Base-by-base conservation (phyloP, 2,329 filamentous ascomycete genomes). In the Curvularia verruculosa region DNA sequence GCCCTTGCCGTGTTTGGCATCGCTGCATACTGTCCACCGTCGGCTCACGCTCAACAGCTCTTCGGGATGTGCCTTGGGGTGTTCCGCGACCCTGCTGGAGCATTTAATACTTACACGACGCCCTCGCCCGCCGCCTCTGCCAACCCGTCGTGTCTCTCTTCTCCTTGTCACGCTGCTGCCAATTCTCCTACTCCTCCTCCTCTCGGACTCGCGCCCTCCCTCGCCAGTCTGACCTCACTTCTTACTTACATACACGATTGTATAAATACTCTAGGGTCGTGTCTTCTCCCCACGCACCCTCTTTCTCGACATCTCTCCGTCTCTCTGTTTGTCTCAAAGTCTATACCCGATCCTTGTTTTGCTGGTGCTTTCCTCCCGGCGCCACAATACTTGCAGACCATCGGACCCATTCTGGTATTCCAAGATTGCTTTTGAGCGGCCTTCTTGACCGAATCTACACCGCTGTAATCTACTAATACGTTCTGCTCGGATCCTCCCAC, bases 41-140 rank as follows among this genome's bases (percentile, higher is more conserved):
- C 57, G 72, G 71, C 63, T 64, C 70, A 69, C 66, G 71, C 72
- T 73, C 73, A 73, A 75, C 72, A 73, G 65, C 63, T 67, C 66
- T 70, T 57, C 50, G 65, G 71, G 67, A 67, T 65, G 59, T 65
- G 70, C 70, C 43, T 68, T 72, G 72, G 71, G 69, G 60, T 60
- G 53, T 56, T 67, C 64, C 61, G 59, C 50, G 23, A 52, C 36
- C 29, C 31, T 49, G 28, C 54, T 58, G 57, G 63, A 70, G 24
- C 26, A 44, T 34, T 34, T 51, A 67, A 67, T 67, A 72, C 59
- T 54, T 54, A 45, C 51, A 23, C 53, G 51, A 29, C 36, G 26
- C 26, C 28, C 31, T 50, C 34, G 40, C 46, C 40, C 44, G 37
- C 21, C 41, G 41, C 31, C 54, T 45, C 15, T 45, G 23, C 40